Evolutionary conservation across 1,284 basidiomycete genomes (phyloP).

Genomic region (Lignosus rhinocerotis): DNA sequence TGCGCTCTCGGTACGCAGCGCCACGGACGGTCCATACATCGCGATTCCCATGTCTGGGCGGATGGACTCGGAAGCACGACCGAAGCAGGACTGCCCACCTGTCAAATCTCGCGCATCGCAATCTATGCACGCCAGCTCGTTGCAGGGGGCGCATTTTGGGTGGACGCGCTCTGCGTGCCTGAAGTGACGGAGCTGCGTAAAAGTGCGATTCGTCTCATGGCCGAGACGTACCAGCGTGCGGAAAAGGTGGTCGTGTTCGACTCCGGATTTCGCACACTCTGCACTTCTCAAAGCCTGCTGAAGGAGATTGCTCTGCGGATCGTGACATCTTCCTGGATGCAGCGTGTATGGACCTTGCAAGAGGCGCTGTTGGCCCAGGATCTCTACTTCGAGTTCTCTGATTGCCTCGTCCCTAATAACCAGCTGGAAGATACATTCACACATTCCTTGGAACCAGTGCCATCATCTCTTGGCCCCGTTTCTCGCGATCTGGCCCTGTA

Average conservation of each 20-base stretch:
- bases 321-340: slow-evolving; percentile 16
- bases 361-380: slow-evolving; percentile 18
- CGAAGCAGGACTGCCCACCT: slow-evolving; percentile 18
- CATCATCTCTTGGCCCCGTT: background rate
- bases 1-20: background rate
- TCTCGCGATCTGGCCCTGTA: background rate
- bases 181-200: slow-evolving; percentile 1
- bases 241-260: slow-evolving; percentile 20
- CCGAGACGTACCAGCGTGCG: slow-evolving; percentile 12
- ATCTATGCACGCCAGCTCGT: background rate
- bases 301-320: slow-evolving; percentile 11
- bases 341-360: slow-evolving; percentile 24
- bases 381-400: slow-evolving; percentile 14
- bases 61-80: slow-evolving; percentile 24
- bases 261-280: slow-evolving; percentile 7
- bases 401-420: background rate
- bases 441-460: background rate
- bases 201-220: slow-evolving; percentile 19
- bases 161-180: slow-evolving; percentile 22
- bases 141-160: slow-evolving; percentile 18
- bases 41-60: slow-evolving; percentile 26
- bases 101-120: slow-evolving; percentile 16
- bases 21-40: slow-evolving; percentile 8
- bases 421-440: background rate
- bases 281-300: background rate